Percentiles rank a stretch among this genome's conserved stretches.
These are phyloP conservation scores for Lentinula guzmanii DNA, from an alignment of 768 basidiomycete species.

Conservation along the genomic window DNA sequence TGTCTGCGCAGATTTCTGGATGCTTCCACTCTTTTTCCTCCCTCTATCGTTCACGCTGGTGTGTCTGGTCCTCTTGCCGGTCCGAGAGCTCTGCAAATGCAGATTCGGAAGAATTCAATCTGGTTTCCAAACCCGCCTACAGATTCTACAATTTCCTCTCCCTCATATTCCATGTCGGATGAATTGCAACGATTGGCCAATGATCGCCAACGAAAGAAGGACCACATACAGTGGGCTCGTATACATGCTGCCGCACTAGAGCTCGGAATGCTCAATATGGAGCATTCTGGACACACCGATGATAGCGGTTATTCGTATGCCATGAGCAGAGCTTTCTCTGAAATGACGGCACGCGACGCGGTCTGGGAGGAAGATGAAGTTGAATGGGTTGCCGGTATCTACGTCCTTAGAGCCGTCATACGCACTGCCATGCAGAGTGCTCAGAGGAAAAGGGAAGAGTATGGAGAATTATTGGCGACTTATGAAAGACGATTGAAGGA, in stretches of 20 bases:
- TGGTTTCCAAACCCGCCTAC: slow-evolving; percentile 36
- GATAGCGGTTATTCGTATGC: slow-evolving; percentile 37
- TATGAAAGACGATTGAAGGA: slow-evolving; percentile 69
- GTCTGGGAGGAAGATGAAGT: slow-evolving; percentile 65
- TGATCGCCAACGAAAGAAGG: slow-evolving; percentile 56
- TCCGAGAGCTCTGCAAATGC: slow-evolving; percentile 51
- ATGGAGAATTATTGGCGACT: slow-evolving; percentile 45
- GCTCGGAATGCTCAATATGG: slow-evolving; percentile 40
- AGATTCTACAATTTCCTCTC: slow-evolving; percentile 7
- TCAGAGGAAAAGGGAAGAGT: slow-evolving; percentile 42
- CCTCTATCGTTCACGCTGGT: slow-evolving; percentile 45
- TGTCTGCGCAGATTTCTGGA: slow-evolving; percentile 48
- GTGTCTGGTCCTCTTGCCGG: slow-evolving; percentile 51
- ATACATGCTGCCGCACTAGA: slow-evolving; percentile 62
- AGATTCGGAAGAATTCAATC: slow-evolving; percentile 48
- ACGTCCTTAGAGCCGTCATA: slow-evolving; percentile 52
- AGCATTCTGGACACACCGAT: slow-evolving; percentile 31
- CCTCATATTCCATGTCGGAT: slow-evolving; percentile 36
- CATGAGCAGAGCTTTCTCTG: slow-evolving; percentile 43
- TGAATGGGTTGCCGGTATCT: slow-evolving; percentile 63
- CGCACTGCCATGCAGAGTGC: slow-evolving; percentile 44
- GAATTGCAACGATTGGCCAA: slow-evolving; percentile 59
- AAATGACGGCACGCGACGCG: slow-evolving; percentile 57
- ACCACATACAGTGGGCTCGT: slow-evolving; percentile 62
- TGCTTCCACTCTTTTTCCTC: slow-evolving; percentile 45